Conservation (phyloP, 345 rosid species). For the Rhodamnia rubescens region DNA sequence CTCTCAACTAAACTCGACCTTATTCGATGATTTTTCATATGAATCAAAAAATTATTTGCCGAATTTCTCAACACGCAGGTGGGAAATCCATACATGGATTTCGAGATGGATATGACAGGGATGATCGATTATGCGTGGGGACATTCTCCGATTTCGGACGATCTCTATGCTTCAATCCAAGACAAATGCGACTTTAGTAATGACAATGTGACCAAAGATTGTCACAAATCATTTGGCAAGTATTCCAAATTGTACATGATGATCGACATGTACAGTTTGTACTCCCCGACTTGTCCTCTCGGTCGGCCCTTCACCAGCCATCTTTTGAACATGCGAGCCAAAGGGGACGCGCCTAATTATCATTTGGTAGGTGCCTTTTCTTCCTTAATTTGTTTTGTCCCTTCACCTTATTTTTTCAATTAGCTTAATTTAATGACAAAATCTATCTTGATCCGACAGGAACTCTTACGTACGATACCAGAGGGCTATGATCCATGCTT, state of each 20-base stretch:
- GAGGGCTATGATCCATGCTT: constrained; percentile 91
- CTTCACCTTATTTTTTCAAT: not conserved
- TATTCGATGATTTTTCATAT: not conserved
- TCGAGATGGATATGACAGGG: constrained; percentile 4
- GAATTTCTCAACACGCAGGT: not conserved
- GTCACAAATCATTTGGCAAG: not conserved
- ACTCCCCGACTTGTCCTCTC: not conserved
- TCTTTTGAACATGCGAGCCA: not conserved
- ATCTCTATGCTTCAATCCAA: not conserved
- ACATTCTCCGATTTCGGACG: not conserved
- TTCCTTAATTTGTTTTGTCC: not conserved
- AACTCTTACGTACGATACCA: constrained; percentile 63
- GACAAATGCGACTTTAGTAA: not conserved
- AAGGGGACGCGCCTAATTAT: not conserved
- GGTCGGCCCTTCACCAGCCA: not conserved
- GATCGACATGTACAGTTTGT: not conserved
- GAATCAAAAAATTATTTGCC: not conserved
- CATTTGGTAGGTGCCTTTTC: not conserved
- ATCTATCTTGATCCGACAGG: not conserved
- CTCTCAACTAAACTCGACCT: not conserved
- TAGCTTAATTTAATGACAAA: not conserved
- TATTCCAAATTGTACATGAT: not conserved
- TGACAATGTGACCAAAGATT: not conserved
- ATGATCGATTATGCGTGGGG: not conserved
- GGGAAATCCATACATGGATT: constrained; percentile 9